Evolutionary conservation across 2,329 filamentous ascomycete species (phyloP).

Genomic region (Venturia asperata): DNA sequence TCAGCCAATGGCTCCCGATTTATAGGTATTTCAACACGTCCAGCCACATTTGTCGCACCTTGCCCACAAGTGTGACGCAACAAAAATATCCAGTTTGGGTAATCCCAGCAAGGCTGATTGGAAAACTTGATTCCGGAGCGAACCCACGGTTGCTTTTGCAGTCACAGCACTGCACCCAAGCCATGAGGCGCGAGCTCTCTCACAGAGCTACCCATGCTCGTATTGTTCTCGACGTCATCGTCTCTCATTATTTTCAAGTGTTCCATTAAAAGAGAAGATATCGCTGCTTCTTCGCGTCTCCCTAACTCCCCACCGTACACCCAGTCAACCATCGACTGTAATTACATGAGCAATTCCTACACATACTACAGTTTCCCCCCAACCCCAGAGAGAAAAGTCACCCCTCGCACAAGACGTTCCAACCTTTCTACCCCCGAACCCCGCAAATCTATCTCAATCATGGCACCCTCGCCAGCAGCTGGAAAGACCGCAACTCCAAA

Average conservation of each 20-base stretch:
- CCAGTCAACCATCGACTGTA: conserved; percentile 12
- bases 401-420: conserved; percentile 10
- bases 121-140: conserved; percentile 14
- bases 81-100: background rate
- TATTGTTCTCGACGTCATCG: conserved; percentile 8
- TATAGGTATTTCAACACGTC: background rate
- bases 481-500: conserved; percentile 43
- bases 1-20: background rate
- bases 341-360: conserved; percentile 21
- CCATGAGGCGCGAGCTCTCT: conserved; percentile 17
- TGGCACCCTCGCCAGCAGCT: conserved; percentile 46
- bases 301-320: background rate
- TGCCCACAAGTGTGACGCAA: conserved; percentile 12
- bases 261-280: conserved; percentile 15
- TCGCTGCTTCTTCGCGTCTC: conserved; percentile 2
- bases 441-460: conserved; percentile 25
- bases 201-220: conserved; percentile 9
- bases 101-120: conserved; percentile 6
- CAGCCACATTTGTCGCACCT: conserved; percentile 13
- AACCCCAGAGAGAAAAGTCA: conserved; percentile 19
- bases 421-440: conserved; percentile 2
- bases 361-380: conserved; percentile 21
- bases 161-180: background rate
- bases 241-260: conserved; percentile 1
- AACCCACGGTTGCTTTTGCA: background rate